phyloP scores from a whole-genome alignment of 2,329 filamentous ascomycete species.

The Paracoccidioides brasiliensis region DNA sequence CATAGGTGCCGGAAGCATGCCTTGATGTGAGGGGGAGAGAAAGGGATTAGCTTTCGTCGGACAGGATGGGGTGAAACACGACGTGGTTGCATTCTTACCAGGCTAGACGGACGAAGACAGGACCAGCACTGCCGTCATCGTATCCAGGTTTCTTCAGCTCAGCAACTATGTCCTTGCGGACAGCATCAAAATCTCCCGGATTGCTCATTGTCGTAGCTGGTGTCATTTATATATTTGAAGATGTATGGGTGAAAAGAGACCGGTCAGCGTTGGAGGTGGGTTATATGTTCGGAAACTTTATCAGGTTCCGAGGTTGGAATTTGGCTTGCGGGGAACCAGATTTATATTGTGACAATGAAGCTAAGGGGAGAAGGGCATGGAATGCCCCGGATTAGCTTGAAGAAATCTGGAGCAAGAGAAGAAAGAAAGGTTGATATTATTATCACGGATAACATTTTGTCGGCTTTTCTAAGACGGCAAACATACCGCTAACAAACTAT shows the following conservation, averaged over 20 bases:
- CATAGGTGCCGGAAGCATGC: constrained; percentile 53
- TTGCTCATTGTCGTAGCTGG: constrained; percentile 24
- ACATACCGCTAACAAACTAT: too few relatives aligned
- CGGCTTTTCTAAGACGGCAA: too few relatives aligned
- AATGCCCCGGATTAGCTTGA: constrained; percentile 2
- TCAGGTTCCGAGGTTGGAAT: too few relatives aligned
- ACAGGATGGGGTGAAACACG: background rate
- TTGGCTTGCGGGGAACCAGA: too few relatives aligned
- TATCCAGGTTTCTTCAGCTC: constrained; percentile 49
- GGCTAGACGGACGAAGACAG: constrained; percentile 50
- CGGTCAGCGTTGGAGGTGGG: too few relatives aligned
- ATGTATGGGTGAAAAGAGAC: too few relatives aligned
- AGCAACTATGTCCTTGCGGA: constrained; percentile 41
- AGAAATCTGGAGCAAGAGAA: too few relatives aligned
- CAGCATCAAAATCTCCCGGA: constrained; percentile 32
- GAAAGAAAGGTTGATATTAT: background rate
- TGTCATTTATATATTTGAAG: background rate
- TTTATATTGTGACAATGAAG: background rate
- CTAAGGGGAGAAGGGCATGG: constrained; percentile 5
- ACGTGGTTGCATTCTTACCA: constrained; percentile 32
- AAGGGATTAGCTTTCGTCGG: constrained; percentile 5
- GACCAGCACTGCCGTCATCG: constrained; percentile 52
- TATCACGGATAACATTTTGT: too few relatives aligned
- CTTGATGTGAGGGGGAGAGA: constrained; percentile 18
- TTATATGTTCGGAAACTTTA: too few relatives aligned